phyloP scores from a whole-genome alignment of 2,329 filamentous ascomycete species.

The Tolypocladium capitatum region DNA sequence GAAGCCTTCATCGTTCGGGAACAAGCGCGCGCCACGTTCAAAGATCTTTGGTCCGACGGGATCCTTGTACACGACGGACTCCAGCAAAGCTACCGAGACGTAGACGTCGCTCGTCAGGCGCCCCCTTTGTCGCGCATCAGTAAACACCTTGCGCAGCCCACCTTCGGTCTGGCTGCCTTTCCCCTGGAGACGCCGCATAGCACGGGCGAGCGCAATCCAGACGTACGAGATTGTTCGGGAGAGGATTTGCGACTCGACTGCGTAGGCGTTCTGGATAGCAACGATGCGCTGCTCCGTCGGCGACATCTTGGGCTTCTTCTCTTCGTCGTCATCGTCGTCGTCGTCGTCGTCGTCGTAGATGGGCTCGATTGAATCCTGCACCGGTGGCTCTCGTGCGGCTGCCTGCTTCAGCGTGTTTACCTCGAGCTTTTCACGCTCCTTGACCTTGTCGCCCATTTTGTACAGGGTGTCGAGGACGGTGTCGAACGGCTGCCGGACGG shows the following conservation, averaged over 20 bases:
- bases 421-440: constrained; percentile 47
- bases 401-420: constrained; percentile 43
- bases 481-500: constrained; percentile 73
- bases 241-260: constrained; percentile 59
- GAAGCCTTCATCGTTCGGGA: constrained; percentile 86
- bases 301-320: constrained; percentile 30
- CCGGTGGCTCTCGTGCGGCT: constrained; percentile 22
- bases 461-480: constrained; percentile 80
- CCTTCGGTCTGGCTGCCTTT: constrained; percentile 53
- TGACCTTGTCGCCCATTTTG: constrained; percentile 62
- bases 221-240: constrained; percentile 80
- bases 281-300: constrained; percentile 52
- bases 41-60: constrained; percentile 88
- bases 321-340: constrained; percentile 33
- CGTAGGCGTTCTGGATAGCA: constrained; percentile 52
- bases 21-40: constrained; percentile 83
- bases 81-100: constrained; percentile 81
- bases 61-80: constrained; percentile 94
- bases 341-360: constrained; percentile 39
- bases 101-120: constrained; percentile 91
- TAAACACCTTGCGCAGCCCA: constrained; percentile 79
- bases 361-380: constrained; percentile 25
- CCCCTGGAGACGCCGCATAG: constrained; percentile 88
- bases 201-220: constrained; percentile 89
- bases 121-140: constrained; percentile 74